These are phyloP conservation scores for Alternaria incomplexa DNA, from an alignment of 2,329 filamentous ascomycete genomes.

Conservation along the genomic window DNA sequence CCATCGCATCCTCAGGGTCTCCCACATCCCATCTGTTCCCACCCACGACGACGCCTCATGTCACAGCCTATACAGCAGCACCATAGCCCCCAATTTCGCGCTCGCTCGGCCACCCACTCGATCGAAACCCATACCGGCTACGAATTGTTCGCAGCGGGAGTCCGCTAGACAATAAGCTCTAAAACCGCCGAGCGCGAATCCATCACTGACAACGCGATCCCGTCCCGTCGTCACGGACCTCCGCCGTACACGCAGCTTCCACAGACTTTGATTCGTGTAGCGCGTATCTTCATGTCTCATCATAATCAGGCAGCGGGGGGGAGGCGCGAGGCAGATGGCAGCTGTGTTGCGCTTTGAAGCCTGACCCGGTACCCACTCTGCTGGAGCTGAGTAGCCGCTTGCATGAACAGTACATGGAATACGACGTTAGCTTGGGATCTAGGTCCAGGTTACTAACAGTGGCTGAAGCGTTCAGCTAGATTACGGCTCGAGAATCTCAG, in stretches of 20 bases:
- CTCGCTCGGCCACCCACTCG: neutral
- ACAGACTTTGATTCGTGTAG: neutral
- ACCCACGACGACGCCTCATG: neutral
- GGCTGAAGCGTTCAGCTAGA: neutral
- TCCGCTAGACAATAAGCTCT: neutral
- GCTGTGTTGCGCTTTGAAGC: neutral
- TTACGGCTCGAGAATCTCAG: neutral
- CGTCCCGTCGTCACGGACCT: neutral
- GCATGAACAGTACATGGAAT: neutral
- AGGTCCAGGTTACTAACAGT: neutral
- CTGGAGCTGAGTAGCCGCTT: neutral
- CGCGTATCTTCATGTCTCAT: neutral
- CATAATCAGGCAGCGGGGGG: neutral
- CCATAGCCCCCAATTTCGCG: neutral
- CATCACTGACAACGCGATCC: neutral
- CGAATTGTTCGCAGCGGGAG: neutral
- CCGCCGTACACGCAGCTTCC: neutral
- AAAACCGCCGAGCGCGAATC: neutral
- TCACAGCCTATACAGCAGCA: neutral
- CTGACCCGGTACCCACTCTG: neutral
- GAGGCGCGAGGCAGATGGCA: neutral
- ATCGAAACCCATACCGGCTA: too few relatives aligned
- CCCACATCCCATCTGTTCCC: neutral
- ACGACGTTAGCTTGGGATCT: neutral
- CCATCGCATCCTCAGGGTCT: neutral